Evolutionary conservation across 441 rosid species (phyloP), one percentile per base, ranked within the genome.

Genomic region (Erodium chrysanthum): DNA sequence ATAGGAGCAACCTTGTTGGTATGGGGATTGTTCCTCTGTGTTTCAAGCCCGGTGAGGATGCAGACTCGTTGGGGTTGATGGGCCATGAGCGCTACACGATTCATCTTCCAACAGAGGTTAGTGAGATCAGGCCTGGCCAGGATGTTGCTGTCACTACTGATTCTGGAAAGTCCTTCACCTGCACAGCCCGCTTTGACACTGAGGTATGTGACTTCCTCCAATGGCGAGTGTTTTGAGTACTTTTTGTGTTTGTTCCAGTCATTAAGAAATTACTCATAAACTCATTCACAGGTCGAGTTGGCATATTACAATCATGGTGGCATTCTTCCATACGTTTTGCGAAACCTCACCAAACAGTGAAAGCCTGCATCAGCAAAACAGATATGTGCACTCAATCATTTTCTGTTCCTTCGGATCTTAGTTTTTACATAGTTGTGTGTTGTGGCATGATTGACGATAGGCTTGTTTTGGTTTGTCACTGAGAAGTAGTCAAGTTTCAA

Each of bases 261-360:
- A 62, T 25, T 15, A 25, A n/a, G 42, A 21, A 6, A 14, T n/a
- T 18, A 21, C 15, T 21, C 6, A 7, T 12, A 12, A 23, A 61
- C 35, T 31, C 6, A 5, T 6, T 31, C 74, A 75, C 71, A 82
- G 85, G 85, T 85, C 73, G 88, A 87, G 50, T 65, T 85, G 68
- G 84, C 81, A n/a, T 82, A 83, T 68, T 87, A 82, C 42, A 69
- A 82, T 25, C 85, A 85, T 20, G 92, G 89, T 27, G 89, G 89
- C 73, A 82, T 85, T 71, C 86, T 81, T 52, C 86, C 78, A n/a
- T 83, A 67, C 10, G 87, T 80, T 25, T 70, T 80, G 56, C 67
- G 84, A 25, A 80, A 78, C 73, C 77, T 83, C 74, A 84, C 73
- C 69, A 70, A 73, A 68, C 74, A 78, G 74, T 82, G 67, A 73